A percentile compares a stretch with the other conserved stretches of the same genome.
Evolutionary conservation across 306 rosid species (phyloP).

Genomic region (Crataegus laevigata): DNA sequence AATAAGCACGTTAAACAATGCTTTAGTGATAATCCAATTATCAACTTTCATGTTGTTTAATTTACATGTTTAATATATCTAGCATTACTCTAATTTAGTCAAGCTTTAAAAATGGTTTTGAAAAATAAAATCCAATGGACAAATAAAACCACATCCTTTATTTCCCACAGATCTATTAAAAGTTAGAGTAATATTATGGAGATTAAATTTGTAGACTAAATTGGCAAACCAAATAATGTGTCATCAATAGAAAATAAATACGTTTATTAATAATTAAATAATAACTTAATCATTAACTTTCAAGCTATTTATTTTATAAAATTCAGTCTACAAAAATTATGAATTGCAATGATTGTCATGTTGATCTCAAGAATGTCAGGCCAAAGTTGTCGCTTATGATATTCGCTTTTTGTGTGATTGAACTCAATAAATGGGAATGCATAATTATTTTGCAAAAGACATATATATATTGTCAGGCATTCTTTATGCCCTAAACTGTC

Average conservation of each 20-base stretch:
- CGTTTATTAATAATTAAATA: too few species aligned
- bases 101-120: background rate
- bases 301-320: too few species aligned
- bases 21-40: too few species aligned
- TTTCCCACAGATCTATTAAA: background rate
- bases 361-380: background rate
- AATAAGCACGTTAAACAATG: too few species aligned
- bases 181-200: background rate
- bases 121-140: background rate
- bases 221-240: too few species aligned
- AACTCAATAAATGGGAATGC: background rate
- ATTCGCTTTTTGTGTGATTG: background rate
- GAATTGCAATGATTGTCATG: conserved; percentile 8
- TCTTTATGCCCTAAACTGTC: background rate
- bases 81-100: background rate
- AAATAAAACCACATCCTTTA: background rate
- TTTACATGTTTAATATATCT: too few species aligned
- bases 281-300: too few species aligned
- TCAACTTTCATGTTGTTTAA: too few species aligned
- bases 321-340: background rate
- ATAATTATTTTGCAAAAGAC: background rate
- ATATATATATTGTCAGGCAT: background rate
- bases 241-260: rapidly evolving
- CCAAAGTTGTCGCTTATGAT: background rate
- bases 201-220: too few species aligned